Evolutionary conservation across 1,284 basidiomycete genomes (phyloP).

Genomic region (Trichosporon inkin): DNA sequence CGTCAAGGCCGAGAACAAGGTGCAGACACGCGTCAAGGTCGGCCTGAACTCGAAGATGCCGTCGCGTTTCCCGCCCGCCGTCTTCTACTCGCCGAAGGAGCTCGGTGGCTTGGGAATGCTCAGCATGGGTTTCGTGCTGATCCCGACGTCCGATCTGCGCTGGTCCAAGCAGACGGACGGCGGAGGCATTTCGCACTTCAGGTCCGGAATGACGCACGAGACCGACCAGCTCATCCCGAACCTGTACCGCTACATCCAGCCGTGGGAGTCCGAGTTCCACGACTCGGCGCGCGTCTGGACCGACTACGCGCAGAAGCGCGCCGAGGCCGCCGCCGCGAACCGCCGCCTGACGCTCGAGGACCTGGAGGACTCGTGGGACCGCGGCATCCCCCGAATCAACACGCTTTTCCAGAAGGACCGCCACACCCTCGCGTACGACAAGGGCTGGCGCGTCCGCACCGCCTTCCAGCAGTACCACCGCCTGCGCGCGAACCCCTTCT

Average conservation of each 20-base stretch:
- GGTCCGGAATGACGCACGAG: constrained; percentile 93
- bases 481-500: constrained; percentile 77
- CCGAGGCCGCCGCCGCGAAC: constrained; percentile 97
- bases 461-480: constrained; percentile 98
- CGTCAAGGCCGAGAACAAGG: constrained; percentile 97
- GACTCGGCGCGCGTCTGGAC: constrained; percentile 99
- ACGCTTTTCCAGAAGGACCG: constrained; percentile 76
- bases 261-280: constrained; percentile 98
- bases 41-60: constrained; percentile 99
- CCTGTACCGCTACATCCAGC: constrained; percentile 94
- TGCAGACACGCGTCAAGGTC: constrained; percentile 98
- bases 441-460: constrained; percentile 89
- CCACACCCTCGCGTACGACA: constrained; percentile 94
- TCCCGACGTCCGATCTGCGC: constrained; percentile 92
- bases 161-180: constrained; percentile 99
- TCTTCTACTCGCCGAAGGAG: constrained; percentile 96
- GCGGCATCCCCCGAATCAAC: constrained; percentile 73
- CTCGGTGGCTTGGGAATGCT: constrained; percentile 97
- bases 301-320: constrained; percentile 99
- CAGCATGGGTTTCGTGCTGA: constrained; percentile 98
- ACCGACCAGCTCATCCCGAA: constrained; percentile 94
- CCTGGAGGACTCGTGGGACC: constrained; percentile 92
- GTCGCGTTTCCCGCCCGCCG: constrained; percentile 90
- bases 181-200: constrained; percentile 90
- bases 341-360: constrained; percentile 94